Evolutionary conservation across 2,329 filamentous ascomycete species (phyloP).

Genomic region (Dryadomyces sulphureus): DNA sequence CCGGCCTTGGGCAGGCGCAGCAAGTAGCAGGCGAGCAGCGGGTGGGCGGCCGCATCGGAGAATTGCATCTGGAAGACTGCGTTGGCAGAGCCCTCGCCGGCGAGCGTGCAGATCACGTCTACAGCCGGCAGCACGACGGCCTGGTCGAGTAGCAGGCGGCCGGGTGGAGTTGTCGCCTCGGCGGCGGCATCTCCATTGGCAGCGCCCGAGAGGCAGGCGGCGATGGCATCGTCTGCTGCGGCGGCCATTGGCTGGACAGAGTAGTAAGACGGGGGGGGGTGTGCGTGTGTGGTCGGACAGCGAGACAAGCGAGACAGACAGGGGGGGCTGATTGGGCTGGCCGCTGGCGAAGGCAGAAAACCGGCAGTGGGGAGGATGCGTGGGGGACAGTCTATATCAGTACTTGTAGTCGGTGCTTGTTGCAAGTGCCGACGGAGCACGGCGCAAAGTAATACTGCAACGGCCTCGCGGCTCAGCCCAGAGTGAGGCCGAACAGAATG

Average conservation of each 20-base stretch:
- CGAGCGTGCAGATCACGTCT: constrained; percentile 16
- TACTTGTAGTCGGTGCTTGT: too few species aligned
- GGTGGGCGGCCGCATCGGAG: background rate
- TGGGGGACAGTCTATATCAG: too few species aligned
- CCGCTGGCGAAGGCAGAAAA: too few species aligned
- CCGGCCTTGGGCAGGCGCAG: constrained; percentile 26
- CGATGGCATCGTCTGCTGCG: constrained; percentile 3
- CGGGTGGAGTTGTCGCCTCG: too few species aligned
- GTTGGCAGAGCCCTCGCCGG: constrained; percentile 62
- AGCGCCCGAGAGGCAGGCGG: background rate
- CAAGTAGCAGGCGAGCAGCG: constrained; percentile 6
- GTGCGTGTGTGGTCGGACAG: background rate
- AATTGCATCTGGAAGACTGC: constrained; percentile 39
- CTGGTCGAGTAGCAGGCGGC: background rate
- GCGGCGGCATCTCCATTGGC: too few species aligned
- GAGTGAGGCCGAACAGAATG: too few species aligned
- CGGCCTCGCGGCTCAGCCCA: too few species aligned
- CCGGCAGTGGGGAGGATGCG: too few species aligned
- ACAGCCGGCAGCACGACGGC: background rate
- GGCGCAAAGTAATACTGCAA: too few species aligned
- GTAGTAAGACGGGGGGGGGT: background rate
- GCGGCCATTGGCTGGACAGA: constrained; percentile 6
- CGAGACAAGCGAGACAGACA: too few species aligned
- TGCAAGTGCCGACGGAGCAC: too few species aligned
- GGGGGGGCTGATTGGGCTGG: too few species aligned